Conservation (phyloP, 2,329 filamentous ascomycete genomes). For the Microsporum ferrugineum region DNA sequence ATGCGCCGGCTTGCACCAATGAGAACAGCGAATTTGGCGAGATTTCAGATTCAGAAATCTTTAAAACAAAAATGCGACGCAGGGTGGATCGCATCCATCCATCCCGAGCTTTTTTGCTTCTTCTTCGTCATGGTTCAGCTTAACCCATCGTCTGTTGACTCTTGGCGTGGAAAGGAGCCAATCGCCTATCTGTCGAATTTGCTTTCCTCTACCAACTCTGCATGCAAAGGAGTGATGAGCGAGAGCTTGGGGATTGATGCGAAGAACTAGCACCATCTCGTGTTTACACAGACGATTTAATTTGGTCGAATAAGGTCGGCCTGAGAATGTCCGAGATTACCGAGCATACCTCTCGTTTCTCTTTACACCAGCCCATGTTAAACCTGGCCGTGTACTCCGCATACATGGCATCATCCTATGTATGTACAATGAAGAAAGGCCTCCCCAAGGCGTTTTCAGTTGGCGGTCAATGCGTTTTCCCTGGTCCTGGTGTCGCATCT, state of each 20-base stretch:
- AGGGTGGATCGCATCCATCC: conserved; percentile 6
- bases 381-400: background rate
- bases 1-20: conserved; percentile 10
- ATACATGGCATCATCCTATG: background rate
- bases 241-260: background rate
- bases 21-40: conserved; percentile 11
- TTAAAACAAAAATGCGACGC: conserved; percentile 10
- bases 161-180: conserved; percentile 1
- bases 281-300: background rate
- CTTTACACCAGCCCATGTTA: background rate
- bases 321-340: background rate
- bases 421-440: background rate
- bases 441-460: background rate
- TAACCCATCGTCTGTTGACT: background rate
- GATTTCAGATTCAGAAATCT: conserved; percentile 8
- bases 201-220: background rate
- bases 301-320: background rate
- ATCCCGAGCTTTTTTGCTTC: background rate
- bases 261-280: background rate
- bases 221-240: background rate
- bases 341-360: background rate
- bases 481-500: background rate
- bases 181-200: background rate
- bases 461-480: conserved; percentile 1
- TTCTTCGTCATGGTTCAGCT: background rate